Base-by-base conservation (phyloP, 108 stramenopile genomes). In the Skeletonema grethae region DNA sequence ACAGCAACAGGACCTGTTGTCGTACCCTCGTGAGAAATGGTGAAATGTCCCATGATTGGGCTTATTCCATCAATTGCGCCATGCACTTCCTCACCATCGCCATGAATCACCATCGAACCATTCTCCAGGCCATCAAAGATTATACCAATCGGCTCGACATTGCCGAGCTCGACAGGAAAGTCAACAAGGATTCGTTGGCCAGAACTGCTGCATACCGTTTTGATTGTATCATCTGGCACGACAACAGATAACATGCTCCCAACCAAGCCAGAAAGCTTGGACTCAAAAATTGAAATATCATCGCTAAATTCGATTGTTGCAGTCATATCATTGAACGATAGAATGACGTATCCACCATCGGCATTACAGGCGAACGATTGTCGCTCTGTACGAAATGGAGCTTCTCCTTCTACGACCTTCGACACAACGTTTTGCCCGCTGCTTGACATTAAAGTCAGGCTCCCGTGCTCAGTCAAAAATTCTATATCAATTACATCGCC, bases 361-460 rank as follows among this genome's bases (percentile, higher is more conserved):
- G 79, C 82, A 63, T 80, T 55, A 48, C 89, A 90, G 36, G 30
- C 18, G 34, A 90, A 63, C 0, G 82, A 79, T 48, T 90, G 89
- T 32, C 75, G 72, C 62, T 88, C 87, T n/a, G 57, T 36, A 5
- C 86, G 82, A 67, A 79, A 85, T 10, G 87, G 86, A 38, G 87
- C 86, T 57, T 88, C 87, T 15, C 89, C 89, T 31, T 77, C 66
- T n/a, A 48, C 24, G 22, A 66, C 9, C 46, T 78, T 82, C 2
- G 43, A 35, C 50, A 53, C 18, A 34, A 20, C 59, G 1, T 57
- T 58, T 20, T 46, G 45, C 15, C 79, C 69, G 30, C 45, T 70
- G 56, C 69, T 70, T 15, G n/a, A 45, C 35, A 82, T 57, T 20
- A 84, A 69, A 31, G 80, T 83, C 61, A 87, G 63, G 53, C 77